A percentile compares a stretch with the other conserved stretches of the same genome.
phyloP scores from a whole-genome alignment of 2,329 filamentous ascomycete genomes.

The Verticillium longisporum region DNA sequence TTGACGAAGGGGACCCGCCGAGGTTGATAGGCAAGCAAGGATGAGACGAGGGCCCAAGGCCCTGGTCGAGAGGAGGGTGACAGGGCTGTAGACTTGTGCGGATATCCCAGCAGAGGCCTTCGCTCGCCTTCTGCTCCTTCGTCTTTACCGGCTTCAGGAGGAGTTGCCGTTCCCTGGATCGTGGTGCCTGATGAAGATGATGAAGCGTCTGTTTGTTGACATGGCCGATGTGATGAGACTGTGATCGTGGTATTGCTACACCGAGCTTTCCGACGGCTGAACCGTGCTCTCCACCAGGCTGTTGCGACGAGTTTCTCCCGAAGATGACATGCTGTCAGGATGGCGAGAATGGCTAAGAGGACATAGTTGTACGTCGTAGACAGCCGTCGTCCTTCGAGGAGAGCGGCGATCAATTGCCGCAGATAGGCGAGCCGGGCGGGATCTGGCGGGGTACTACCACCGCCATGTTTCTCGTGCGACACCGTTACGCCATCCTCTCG shows the following conservation, averaged over 20 bases:
- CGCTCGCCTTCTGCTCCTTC: conserved; percentile 24
- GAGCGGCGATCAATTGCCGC: conserved; percentile 19
- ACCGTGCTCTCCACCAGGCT: conserved; percentile 14
- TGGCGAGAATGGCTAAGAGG: conserved; percentile 18
- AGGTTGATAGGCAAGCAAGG: conserved; percentile 49
- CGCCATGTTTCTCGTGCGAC: not conserved
- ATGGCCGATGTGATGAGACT: not conserved
- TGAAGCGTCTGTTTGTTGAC: not conserved
- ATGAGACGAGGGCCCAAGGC: not conserved
- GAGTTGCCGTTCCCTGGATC: conserved; percentile 17
- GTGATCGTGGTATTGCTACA: not conserved
- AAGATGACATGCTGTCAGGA: conserved; percentile 21
- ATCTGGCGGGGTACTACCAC: not conserved
- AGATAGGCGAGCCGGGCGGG: conserved; percentile 28
- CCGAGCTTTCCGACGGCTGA: not conserved
- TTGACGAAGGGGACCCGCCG: conserved; percentile 48
- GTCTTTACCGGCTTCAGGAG: conserved; percentile 15
- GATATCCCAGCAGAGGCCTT: conserved; percentile 21
- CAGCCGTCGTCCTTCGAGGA: conserved; percentile 25
- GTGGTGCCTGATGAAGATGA: conserved; percentile 28
- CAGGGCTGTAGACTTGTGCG: not conserved
- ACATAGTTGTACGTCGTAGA: conserved; percentile 25
- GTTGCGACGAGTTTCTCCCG: conserved; percentile 13
- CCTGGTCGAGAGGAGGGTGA: not conserved
- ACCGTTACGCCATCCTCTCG: not conserved